These are phyloP conservation scores for Bacidia rubella DNA, from an alignment of 495 filamentous ascomycete genomes.

Conservation along the genomic window DNA sequence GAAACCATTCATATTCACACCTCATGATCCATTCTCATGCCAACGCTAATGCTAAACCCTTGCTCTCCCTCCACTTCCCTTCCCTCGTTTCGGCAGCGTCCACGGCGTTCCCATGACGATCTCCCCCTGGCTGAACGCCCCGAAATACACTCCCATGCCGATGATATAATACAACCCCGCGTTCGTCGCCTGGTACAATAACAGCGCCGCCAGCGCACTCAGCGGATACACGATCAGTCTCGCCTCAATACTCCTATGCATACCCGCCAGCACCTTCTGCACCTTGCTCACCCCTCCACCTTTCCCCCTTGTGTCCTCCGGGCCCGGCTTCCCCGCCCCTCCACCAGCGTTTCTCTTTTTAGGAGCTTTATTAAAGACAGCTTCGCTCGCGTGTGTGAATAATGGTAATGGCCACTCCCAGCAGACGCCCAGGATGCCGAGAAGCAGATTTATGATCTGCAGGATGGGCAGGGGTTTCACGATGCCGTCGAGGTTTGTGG, in stretches of 20 bases:
- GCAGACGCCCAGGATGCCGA: slow-evolving; percentile 64
- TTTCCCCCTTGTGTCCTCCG: slow-evolving; percentile 38
- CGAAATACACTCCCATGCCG: slow-evolving; percentile 81
- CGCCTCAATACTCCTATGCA: slow-evolving; percentile 80
- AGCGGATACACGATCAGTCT: slow-evolving; percentile 76
- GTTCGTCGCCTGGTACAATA: slow-evolving; percentile 89
- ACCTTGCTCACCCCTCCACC: not conserved
- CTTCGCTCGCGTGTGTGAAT: slow-evolving; percentile 26
- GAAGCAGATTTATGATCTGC: slow-evolving; percentile 88
- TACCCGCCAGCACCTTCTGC: slow-evolving; percentile 21
- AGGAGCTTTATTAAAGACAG: too few relatives aligned
- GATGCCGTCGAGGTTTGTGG: slow-evolving; percentile 74
- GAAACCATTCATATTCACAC: too few relatives aligned
- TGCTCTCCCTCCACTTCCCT: slow-evolving; percentile 2
- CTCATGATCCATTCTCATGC: too few relatives aligned
- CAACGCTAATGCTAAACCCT: too few relatives aligned
- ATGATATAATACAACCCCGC: slow-evolving; percentile 85
- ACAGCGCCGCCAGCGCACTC: slow-evolving; percentile 52
- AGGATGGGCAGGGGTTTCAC: slow-evolving; percentile 81
- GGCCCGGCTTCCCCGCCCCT: slow-evolving; percentile 9
- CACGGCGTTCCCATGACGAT: slow-evolving; percentile 55
- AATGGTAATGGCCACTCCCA: slow-evolving; percentile 80
- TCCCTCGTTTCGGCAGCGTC: slow-evolving; percentile 30
- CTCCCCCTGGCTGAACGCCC: slow-evolving; percentile 96
- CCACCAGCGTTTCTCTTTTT: not conserved